Evolutionary conservation across 225 moss, liverwort and hornwort genomes (phyloP), one percentile per base, ranked within the genome.

Genomic region (Thuidium tamariscinum): DNA sequence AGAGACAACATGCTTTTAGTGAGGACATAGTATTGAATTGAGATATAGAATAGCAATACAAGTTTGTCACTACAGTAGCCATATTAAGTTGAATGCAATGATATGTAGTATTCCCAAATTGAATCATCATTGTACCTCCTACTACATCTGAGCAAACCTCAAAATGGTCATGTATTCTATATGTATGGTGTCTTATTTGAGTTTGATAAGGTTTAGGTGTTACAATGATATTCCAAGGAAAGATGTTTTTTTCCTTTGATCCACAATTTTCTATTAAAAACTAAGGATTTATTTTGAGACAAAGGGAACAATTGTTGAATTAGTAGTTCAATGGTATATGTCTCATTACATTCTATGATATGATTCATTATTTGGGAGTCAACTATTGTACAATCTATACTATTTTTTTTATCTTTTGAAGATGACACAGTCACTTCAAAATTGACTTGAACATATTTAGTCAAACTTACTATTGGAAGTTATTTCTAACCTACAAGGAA

Each of bases 11-110:
- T 74, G 8, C 1, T 74, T 52, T 13, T 74, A 13, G 4, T 32
- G 34, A 27, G 10, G 13, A 51, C 13, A 48, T 8, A 21, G 32
- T 51, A n/a, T 30, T 34, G 14, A 34, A 74, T 9, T 3, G 8
- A 19, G 2, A 2, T 34, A 13, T 13, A 20, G 5, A 34, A 0
- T 34, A 21, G 8, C 51, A 5, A 34, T 8, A 13, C 21, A 52
- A 51, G 21, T 74, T 51, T 51, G 13, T 74, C 13, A 74, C 21
- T 2, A n/a, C n/a, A n/a, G n/a, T n/a, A n/a, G n/a, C n/a, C n/a
- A 34, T 51, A 0, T 0, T 13, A 0, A 72, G 7, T 0, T 0
- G 0, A 13, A 74, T 34, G 0, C 13, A 74, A 32, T 32, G 13
- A 34, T n/a, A n/a, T n/a, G n/a, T n/a, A n/a, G n/a, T n/a, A n/a